A percentile compares a stretch with the other conserved stretches of the same genome.
Evolutionary conservation across 495 filamentous ascomycete genomes (phyloP).

Genomic region (Amphirosellinia nigrospora): DNA sequence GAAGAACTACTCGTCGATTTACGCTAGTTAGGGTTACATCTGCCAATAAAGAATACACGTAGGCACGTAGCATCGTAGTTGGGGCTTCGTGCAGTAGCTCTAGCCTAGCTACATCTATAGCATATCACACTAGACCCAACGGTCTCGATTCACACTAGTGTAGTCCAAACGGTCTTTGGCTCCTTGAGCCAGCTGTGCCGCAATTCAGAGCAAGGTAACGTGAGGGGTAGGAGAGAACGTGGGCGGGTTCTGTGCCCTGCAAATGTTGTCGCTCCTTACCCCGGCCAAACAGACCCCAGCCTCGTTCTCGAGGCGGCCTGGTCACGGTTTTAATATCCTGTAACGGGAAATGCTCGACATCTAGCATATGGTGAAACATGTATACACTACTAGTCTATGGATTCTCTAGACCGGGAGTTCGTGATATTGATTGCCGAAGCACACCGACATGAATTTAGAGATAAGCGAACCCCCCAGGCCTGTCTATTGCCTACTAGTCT

Average conservation of each 20-base stretch:
- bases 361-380: neutral
- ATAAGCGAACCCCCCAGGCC: neutral
- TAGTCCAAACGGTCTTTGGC: neutral
- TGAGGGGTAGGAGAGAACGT: neutral
- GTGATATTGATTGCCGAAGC: neutral
- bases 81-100: slow-evolving; percentile 1
- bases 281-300: neutral
- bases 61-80: neutral
- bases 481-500: neutral
- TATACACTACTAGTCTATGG: neutral
- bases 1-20: neutral
- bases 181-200: neutral
- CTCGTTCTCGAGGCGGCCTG: neutral
- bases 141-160: neutral
- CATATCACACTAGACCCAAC: neutral
- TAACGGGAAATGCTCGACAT: slow-evolving; percentile 16
- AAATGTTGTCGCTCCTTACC: neutral
- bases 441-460: neutral
- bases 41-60: neutral
- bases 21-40: neutral
- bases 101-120: neutral
- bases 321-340: neutral
- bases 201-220: neutral
- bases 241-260: neutral
- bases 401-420: neutral